Conservation (phyloP, 257 asterid genomes). For the Nemophila menziesii region DNA sequence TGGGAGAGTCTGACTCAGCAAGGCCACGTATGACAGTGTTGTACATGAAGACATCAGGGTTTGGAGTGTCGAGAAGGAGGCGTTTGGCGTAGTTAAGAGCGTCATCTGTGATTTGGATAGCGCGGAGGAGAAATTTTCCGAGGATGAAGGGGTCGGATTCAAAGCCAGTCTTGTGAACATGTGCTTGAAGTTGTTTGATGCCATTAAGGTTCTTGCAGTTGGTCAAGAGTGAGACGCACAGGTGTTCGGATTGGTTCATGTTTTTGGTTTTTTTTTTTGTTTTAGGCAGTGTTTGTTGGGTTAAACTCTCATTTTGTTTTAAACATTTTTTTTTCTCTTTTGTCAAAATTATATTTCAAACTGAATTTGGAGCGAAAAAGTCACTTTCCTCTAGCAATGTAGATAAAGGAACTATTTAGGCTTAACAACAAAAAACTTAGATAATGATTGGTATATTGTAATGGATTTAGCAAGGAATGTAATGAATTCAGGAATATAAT, state of each 20-base stretch:
- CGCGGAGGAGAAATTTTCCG: slow-evolving; percentile 60
- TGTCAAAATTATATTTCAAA: no score
- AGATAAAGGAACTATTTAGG: no score
- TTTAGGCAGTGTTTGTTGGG: no score
- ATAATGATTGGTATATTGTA: no score
- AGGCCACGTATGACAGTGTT: slow-evolving; percentile 78
- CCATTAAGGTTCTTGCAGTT: slow-evolving; percentile 42
- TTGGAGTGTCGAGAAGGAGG: slow-evolving; percentile 31
- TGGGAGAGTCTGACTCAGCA: slow-evolving; percentile 50
- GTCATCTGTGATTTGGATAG: slow-evolving; percentile 39
- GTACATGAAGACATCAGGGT: slow-evolving; percentile 77
- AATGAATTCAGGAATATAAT: no score
- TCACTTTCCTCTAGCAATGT: no score
- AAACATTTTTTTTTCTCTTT: no score
- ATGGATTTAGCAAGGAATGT: no score
- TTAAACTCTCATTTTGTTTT: no score
- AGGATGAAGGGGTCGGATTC: slow-evolving; percentile 43
- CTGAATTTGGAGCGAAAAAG: no score
- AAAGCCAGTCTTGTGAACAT: slow-evolving; percentile 38
- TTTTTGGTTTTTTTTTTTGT: neutral
- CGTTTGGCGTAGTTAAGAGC: slow-evolving; percentile 39
- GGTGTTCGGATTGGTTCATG: slow-evolving; percentile 33
- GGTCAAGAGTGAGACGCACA: slow-evolving; percentile 32
- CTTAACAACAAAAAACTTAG: no score
- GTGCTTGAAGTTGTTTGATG: slow-evolving; percentile 60